Evolutionary conservation across 2,329 filamentous ascomycete genomes (phyloP), one percentile per base, ranked within the genome.

Genomic region (Ophiostoma ips): DNA sequence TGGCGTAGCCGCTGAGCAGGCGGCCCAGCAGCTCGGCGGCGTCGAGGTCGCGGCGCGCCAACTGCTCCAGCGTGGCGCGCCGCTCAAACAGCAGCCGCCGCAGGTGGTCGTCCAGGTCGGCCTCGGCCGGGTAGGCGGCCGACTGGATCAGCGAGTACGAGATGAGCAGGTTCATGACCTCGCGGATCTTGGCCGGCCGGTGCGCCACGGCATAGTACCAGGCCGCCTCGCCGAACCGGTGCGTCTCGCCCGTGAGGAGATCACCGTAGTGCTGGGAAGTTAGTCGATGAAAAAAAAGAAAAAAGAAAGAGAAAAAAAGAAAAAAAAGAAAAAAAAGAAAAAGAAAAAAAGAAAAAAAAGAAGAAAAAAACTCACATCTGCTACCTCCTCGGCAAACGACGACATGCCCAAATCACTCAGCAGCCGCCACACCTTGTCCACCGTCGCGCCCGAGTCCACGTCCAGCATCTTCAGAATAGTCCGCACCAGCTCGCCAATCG

Each of bases 171-270:
- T 94, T 86, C 40, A 95, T 75, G 18, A 95, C 84, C 55, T 88
- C 81, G 59, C 86, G 86, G 48, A 95, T 82, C 64, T 90, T 94
- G 55, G 76, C 72, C 2, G 79, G 70, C 24, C 82, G 79, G 60
- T 94, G 88, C 3, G 88, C 85, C 12, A 94, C 78, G 21, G 90
- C 84, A 63, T 92, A 96, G 69, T 94, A 95, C 68, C 92, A 82
- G 18, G 96, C 73, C 1, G 87, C 86, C 56, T 90, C 80, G 49
- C 90, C 90, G 58, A 90, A 95, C 50, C 83, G 77, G 58, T 86
- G 78, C 1, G 84, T 83, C 38, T 79, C 76, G 53, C 80, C 74
- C 11, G 81, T 78, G 36, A 95, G 73, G 45, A 81, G 74, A 56
- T 95, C 83, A 51, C 88, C 90, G 62, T 87, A 95, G 56, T 83